These are phyloP conservation scores for Alnus rubra DNA, from an alignment of 306 rosid genomes.

Conservation along the genomic window DNA sequence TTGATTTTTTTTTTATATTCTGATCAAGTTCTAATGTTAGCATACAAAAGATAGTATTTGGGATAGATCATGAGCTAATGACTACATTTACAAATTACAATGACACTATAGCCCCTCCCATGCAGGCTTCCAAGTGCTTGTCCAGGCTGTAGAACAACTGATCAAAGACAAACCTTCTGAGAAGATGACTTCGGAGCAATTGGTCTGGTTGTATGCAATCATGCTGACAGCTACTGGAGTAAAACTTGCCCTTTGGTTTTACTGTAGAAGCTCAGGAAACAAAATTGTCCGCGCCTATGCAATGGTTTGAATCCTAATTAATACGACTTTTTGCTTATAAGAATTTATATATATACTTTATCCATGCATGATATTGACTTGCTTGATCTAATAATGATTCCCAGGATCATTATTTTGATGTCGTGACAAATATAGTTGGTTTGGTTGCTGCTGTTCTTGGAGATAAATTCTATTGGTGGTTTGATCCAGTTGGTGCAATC, in stretches of 20 bases:
- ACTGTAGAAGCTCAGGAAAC: constrained; percentile 80
- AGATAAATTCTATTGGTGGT: constrained; percentile 83
- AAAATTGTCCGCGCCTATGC: constrained; percentile 90
- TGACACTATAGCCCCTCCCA: constrained; percentile 14
- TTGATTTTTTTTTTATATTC: too few species aligned
- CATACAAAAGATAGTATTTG: too few species aligned
- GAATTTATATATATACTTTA: neutral
- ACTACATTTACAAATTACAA: too few species aligned
- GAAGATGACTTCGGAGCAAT: constrained; percentile 51
- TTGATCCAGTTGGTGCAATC: constrained; percentile 89
- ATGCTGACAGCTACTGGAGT: constrained; percentile 79
- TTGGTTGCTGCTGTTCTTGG: constrained; percentile 87
- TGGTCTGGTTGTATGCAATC: constrained; percentile 69
- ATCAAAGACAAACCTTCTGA: constrained; percentile 45
- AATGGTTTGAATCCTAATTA: constrained; percentile 38
- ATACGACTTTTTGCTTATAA: neutral
- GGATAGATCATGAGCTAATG: too few species aligned
- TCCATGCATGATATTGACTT: neutral
- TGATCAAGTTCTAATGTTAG: too few species aligned
- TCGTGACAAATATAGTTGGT: constrained; percentile 86
- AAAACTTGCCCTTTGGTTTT: constrained; percentile 84
- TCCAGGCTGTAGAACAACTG: constrained; percentile 71
- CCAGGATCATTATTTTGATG: constrained; percentile 99
- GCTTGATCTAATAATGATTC: constrained; percentile 8
- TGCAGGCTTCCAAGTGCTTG: constrained; percentile 83